phyloP scores from a whole-genome alignment of 2,329 filamentous ascomycete genomes.

The Sporothrix globosa region DNA sequence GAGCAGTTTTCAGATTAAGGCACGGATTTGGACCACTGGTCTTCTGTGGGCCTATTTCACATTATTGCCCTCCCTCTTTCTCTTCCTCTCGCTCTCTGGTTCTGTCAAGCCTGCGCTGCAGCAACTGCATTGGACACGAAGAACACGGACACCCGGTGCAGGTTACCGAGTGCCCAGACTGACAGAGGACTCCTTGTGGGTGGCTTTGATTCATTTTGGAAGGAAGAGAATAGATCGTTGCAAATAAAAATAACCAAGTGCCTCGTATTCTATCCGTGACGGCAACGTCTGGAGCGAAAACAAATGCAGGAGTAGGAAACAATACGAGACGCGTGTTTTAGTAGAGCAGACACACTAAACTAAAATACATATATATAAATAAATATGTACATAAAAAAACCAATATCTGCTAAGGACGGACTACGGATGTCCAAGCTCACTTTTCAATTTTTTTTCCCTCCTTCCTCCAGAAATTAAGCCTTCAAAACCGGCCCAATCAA shows the following conservation, averaged over 20 bases:
- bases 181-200: neutral
- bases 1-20: neutral
- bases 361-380: too few relatives aligned
- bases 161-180: neutral
- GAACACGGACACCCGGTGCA: neutral
- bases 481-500: too few relatives aligned
- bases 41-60: neutral
- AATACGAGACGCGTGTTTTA: constrained; percentile 2
- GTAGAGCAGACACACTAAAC: too few relatives aligned
- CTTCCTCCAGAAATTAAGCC: too few relatives aligned
- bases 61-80: neutral
- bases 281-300: neutral
- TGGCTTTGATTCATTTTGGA: neutral
- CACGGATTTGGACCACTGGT: neutral
- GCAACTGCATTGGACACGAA: neutral
- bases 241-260: neutral
- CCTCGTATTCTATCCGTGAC: constrained; percentile 8
- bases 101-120: neutral
- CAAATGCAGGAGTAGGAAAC: neutral
- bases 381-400: too few relatives aligned
- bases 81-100: neutral
- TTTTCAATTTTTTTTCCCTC: too few relatives aligned
- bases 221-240: neutral
- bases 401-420: too few relatives aligned
- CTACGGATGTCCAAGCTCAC: too few relatives aligned